Evolutionary conservation across 2,329 filamentous ascomycete species (phyloP).

Genomic region (Neoscytalidium dimidiatum): DNA sequence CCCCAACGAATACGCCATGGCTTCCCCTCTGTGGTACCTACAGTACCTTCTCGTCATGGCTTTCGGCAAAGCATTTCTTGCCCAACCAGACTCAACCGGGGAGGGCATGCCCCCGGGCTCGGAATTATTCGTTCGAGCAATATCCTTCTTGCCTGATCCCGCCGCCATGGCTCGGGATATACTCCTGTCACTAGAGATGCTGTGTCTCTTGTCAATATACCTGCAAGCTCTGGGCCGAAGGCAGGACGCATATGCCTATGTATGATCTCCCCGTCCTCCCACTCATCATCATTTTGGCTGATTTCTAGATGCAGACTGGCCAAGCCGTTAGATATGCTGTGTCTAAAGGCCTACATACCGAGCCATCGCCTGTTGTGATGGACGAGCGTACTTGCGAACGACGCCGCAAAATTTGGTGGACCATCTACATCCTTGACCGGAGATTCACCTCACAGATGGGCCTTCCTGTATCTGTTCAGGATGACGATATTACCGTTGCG

Average conservation of each 20-base stretch:
- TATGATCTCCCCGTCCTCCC: background rate
- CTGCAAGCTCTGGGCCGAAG: background rate
- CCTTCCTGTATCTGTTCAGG: slow-evolving; percentile 46
- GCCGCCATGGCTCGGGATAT: background rate
- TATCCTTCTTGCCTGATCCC: background rate
- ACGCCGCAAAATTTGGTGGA: slow-evolving; percentile 54
- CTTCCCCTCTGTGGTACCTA: background rate
- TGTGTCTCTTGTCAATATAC: background rate
- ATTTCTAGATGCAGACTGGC: slow-evolving; percentile 38
- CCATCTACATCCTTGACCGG: slow-evolving; percentile 51
- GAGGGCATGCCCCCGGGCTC: background rate
- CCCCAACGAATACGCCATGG: background rate
- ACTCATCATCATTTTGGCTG: background rate
- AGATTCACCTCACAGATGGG: slow-evolving; percentile 55
- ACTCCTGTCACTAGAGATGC: background rate
- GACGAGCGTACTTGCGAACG: slow-evolving; percentile 41
- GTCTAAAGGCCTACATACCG: slow-evolving; percentile 50
- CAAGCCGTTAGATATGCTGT: slow-evolving; percentile 50
- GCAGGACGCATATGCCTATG: background rate
- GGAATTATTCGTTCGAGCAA: background rate
- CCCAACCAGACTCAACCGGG: background rate
- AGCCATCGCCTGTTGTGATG: slow-evolving; percentile 44
- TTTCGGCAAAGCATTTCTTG: background rate
- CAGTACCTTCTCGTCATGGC: background rate
- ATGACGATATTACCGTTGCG: slow-evolving; percentile 46